Base-by-base conservation (phyloP, 208 protist species). In the Acanthamoeba healyi region DNA sequence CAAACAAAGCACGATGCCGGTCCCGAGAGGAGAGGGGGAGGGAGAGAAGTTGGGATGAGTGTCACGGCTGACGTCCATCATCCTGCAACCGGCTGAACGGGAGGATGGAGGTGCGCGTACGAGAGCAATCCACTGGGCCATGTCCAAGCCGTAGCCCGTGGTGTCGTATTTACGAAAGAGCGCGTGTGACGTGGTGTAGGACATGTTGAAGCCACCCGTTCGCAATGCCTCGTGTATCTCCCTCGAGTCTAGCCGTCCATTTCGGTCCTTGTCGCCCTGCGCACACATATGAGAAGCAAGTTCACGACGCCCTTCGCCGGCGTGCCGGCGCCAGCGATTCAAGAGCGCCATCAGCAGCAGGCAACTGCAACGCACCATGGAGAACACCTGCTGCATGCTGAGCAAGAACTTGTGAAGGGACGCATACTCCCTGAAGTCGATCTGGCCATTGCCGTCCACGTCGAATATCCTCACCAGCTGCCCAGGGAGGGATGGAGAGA, bases 361-460 rank as follows among this genome's bases (percentile, higher is more conserved):
- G 17, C 3, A 77, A 44, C 10, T 58, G 38, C 5, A 17, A 79
- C 24, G 74, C 5, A 91, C 84, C 84, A 91, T 67, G 5, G 15
- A 32, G 84, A 91, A 91, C 7, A 40, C 51, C 38, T 91, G 84
- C 65, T 93, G 88, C 88, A 93, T 93, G 88, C 88, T 93, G 19
- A 93, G 88, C 40, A 93, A 26, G 65, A 93, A 93, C 40, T 81
- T 93, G 88, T 74, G 88, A 1, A 93, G 88, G 32, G 63, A 93
- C 38, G 84, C 84, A 49, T 91, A 91, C 40, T 91, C 84, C 5
- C 51, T 91, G n/a, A 91, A 91, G 54, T 91, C 74, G 24, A 93
- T 93, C n/a, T 24, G 26, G 56, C 88, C 88, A 14, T 93, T 93
- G 22, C 65, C 65, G 88, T 93, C 65, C 19, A 81, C 65, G 24